Evolutionary conservation across 2,329 filamentous ascomycete species (phyloP).

Genomic region (Phialophora tarda): DNA sequence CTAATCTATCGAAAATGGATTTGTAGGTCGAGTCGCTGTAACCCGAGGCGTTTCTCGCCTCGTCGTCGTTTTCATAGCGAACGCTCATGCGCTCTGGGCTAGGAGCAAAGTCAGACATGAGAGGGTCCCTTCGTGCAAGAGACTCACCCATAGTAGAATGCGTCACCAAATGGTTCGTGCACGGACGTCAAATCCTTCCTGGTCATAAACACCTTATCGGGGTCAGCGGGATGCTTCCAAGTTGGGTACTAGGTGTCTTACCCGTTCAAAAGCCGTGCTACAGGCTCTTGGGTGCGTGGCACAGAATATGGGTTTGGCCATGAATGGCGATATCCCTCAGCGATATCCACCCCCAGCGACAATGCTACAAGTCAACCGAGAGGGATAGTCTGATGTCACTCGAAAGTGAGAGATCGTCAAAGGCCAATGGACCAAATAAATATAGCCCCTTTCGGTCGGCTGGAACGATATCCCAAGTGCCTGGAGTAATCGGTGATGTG

Average conservation of each 20-base stretch:
- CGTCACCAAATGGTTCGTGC: conserved; percentile 96
- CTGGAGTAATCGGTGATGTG: conserved; percentile 10
- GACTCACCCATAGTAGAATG: conserved; percentile 73
- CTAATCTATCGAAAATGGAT: conserved; percentile 77
- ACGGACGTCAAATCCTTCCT: conserved; percentile 81
- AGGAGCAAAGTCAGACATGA: conserved; percentile 44
- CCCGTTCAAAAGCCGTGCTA: conserved; percentile 95
- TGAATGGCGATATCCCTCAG: conserved; percentile 24
- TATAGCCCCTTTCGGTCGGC: conserved; percentile 34
- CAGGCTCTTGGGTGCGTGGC: conserved; percentile 93
- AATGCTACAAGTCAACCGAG: conserved; percentile 36
- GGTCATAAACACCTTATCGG: conserved; percentile 88
- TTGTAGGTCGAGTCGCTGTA: conserved; percentile 53
- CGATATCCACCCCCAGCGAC: conserved; percentile 19
- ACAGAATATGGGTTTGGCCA: conserved; percentile 79
- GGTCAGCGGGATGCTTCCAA: conserved; percentile 23
- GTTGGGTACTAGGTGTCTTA: conserved; percentile 45
- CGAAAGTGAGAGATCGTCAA: conserved; percentile 30
- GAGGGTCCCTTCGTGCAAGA: not conserved
- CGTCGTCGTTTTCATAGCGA: conserved; percentile 75
- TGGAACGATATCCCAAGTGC: conserved; percentile 15
- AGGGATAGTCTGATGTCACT: conserved; percentile 13
- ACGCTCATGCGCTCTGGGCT: conserved; percentile 84
- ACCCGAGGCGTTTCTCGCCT: conserved; percentile 50
- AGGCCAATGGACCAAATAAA: conserved; percentile 25